Evolutionary conservation across 2,329 filamentous ascomycete species (phyloP), one percentile per base, ranked within the genome.

Genomic region (Colletotrichum shisoi): DNA sequence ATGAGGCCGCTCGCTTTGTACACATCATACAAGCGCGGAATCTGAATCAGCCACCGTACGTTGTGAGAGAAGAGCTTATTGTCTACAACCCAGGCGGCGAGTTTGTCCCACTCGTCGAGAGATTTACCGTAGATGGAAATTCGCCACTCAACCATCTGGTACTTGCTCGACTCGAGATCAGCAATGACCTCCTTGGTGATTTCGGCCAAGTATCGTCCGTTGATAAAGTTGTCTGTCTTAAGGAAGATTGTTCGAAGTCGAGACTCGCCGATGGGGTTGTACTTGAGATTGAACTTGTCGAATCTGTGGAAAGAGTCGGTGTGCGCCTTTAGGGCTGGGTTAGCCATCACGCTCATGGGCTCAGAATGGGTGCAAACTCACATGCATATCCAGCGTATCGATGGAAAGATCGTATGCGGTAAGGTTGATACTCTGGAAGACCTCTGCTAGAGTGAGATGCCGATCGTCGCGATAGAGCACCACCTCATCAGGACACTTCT

Each of bases 201-300:
- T 77, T 99, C 95, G 0, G 95, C 95, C 49, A 99, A 83, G 76
- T 99, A 99, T 57, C 94, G 91, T 42, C 95, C 95, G 71, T 97
- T 89, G 75, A 99, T 97, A 77, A 93, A 94, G 76, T 99, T 99
- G 79, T 99, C 95, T 11, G 95, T 99, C 82, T 99, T 99, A 62
- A 99, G 82, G 77, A 99, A 99, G 72, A 99, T 99, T n/a, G 95
- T 97, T 74, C 95, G 89, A 63, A 99, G 82, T 62, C 95, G 89
- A 49, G 95, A 98, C 79, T 99, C 95, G 57, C 95, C 95, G 69
- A 99, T 89, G 0, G 95, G 95, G 73, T 99, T 99, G 77, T 99
- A 99, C 77, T 99, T 99, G 63, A 99, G 83, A 76, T 99, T 99
- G 85, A 99, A 99, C 78, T 99, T 99, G 83, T 99, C 95, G 76